A percentile compares a stretch with the other conserved stretches of the same genome.
phyloP scores from a whole-genome alignment of 768 basidiomycete genomes.

The Collybiopsis luxurians region DNA sequence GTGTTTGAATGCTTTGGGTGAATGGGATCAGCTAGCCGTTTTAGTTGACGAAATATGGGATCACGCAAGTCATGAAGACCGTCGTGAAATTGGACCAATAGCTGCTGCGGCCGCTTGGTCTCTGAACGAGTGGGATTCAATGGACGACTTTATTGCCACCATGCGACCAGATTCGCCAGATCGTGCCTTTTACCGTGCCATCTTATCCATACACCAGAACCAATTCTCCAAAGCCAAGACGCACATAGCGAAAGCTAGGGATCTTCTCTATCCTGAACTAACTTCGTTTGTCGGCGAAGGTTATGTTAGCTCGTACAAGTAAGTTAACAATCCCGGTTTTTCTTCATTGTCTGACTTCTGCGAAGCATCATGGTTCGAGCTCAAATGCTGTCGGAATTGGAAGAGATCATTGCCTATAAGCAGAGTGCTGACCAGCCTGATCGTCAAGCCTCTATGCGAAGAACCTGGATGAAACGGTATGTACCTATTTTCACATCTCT shows the following conservation, averaged over 20 bases:
- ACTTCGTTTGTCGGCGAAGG: constrained; percentile 92
- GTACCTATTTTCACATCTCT: constrained; percentile 8
- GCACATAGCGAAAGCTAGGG: constrained; percentile 91
- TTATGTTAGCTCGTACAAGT: constrained; percentile 98
- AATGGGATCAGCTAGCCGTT: constrained; percentile 89
- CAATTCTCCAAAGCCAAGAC: constrained; percentile 88
- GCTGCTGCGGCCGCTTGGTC: constrained; percentile 98
- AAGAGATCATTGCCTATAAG: constrained; percentile 97
- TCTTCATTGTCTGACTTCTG: background rate
- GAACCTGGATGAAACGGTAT: constrained; percentile 97
- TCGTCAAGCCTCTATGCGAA: constrained; percentile 84
- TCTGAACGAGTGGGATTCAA: constrained; percentile 93
- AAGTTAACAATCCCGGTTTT: constrained; percentile 21
- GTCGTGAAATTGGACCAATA: constrained; percentile 91
- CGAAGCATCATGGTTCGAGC: constrained; percentile 91
- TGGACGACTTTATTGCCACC: constrained; percentile 94
- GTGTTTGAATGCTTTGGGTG: constrained; percentile 94
- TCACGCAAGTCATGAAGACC: constrained; percentile 77
- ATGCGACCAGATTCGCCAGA: constrained; percentile 95
- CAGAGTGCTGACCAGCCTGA: constrained; percentile 92
- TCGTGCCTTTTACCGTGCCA: constrained; percentile 93
- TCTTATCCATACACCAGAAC: constrained; percentile 93
- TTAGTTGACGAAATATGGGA: constrained; percentile 90
- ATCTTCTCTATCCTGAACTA: constrained; percentile 87
- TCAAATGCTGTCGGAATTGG: constrained; percentile 96